These are phyloP conservation scores for Vararia minispora DNA, from an alignment of 768 basidiomycete genomes.

Conservation along the genomic window DNA sequence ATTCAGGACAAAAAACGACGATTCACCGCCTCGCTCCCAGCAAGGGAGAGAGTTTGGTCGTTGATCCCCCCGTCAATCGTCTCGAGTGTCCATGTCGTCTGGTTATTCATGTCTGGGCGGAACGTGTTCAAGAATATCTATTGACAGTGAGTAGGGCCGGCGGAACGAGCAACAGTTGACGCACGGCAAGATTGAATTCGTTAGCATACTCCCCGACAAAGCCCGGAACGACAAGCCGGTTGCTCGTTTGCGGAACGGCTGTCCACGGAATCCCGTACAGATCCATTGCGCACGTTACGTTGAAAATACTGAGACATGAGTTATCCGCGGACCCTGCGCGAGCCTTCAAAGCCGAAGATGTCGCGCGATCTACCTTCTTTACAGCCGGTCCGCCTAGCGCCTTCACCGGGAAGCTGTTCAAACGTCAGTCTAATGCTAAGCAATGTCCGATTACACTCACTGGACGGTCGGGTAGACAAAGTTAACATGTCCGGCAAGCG, in stretches of 20 bases:
- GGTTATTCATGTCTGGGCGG: background rate
- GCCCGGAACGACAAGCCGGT: conserved; percentile 21
- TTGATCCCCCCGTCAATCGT: conserved; percentile 14
- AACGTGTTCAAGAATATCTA: background rate
- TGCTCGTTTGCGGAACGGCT: conserved; percentile 14
- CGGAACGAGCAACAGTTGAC: too few species aligned
- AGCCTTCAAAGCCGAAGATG: background rate
- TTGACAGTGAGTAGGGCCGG: too few species aligned
- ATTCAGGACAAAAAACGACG: background rate
- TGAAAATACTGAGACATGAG: conserved; percentile 8
- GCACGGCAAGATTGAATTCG: conserved; percentile 17
- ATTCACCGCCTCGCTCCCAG: background rate
- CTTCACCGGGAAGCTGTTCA: background rate
- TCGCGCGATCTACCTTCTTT: background rate
- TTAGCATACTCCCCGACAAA: conserved; percentile 18
- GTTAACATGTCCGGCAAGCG: conserved; percentile 5
- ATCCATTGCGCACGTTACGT: conserved; percentile 21
- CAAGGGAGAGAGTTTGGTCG: conserved; percentile 15
- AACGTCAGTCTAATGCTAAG: too few species aligned
- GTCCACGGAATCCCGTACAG: conserved; percentile 27
- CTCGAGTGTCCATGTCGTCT: conserved; percentile 12
- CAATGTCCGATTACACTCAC: background rate
- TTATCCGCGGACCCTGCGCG: background rate
- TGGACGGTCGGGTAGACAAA: conserved; percentile 10
- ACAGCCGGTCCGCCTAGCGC: background rate